Evolutionary conservation across 805 yeast species (phyloP).

Genomic region (Sungouiozyma intestinalis): DNA sequence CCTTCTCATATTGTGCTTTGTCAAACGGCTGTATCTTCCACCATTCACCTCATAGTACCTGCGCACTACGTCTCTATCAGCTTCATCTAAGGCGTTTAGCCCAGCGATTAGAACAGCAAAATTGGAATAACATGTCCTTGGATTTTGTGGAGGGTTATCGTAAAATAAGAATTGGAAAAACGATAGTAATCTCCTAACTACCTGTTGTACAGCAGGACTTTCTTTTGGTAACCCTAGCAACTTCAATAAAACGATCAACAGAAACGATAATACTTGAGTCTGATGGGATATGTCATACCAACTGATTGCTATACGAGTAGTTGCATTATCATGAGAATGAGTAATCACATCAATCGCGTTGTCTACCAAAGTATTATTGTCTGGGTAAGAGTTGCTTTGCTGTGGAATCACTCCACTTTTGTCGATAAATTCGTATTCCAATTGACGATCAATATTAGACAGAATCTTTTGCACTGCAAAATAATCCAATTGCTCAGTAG

Average conservation of each 20-base stretch:
- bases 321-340: slow-evolving; percentile 15
- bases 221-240: slow-evolving; percentile 26
- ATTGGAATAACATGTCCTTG: slow-evolving; percentile 29
- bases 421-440: slow-evolving; percentile 27
- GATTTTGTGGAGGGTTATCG: slow-evolving; percentile 28
- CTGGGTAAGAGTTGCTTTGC: slow-evolving; percentile 26
- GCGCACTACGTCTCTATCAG: slow-evolving; percentile 23
- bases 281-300: slow-evolving; percentile 32
- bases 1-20: slow-evolving; percentile 26
- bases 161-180: slow-evolving; percentile 26
- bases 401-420: slow-evolving; percentile 28
- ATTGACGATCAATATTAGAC: slow-evolving; percentile 26
- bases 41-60: slow-evolving; percentile 25
- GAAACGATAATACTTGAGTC: slow-evolving; percentile 28
- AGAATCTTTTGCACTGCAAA: slow-evolving; percentile 27
- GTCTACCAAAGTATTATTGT: slow-evolving; percentile 24
- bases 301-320: slow-evolving; percentile 21
- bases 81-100: slow-evolving; percentile 28
- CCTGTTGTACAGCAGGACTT: slow-evolving; percentile 26
- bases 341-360: slow-evolving; percentile 28
- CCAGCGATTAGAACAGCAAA: slow-evolving; percentile 30
- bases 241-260: slow-evolving; percentile 25
- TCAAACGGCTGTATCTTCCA: slow-evolving; percentile 23
- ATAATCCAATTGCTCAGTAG: slow-evolving; percentile 17
- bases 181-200: slow-evolving; percentile 24